phyloP scores from a whole-genome alignment of 345 rosid genomes.

The Hibiscus syriacus region DNA sequence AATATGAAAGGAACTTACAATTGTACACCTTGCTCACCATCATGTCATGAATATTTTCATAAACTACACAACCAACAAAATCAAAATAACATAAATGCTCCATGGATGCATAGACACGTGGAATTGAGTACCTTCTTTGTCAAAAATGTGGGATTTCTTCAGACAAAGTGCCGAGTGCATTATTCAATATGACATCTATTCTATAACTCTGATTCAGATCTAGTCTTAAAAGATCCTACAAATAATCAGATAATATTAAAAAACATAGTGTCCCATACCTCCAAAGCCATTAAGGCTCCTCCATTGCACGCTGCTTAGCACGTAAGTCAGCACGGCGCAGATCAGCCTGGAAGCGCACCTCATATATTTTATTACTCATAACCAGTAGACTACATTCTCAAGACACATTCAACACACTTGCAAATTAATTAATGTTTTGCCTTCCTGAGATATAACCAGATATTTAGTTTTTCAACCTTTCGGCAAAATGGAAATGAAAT shows the following conservation, averaged over 20 bases:
- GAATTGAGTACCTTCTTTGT: neutral
- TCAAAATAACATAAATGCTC: neutral
- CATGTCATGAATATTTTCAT: slow-evolving; percentile 76
- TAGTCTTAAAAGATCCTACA: neutral
- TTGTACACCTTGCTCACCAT: slow-evolving; percentile 84
- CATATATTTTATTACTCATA: neutral
- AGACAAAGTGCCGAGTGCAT: neutral
- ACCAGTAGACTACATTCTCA: neutral
- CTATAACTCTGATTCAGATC: neutral
- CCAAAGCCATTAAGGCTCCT: slow-evolving; percentile 97
- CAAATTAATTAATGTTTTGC: neutral
- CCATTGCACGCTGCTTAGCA: slow-evolving; percentile 95
- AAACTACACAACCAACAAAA: slow-evolving; percentile 35
- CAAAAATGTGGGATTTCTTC: neutral
- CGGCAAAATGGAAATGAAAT: neutral
- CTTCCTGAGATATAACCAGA: neutral
- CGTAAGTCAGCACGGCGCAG: slow-evolving; percentile 79
- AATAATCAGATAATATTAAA: neutral
- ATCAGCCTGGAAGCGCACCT: slow-evolving; percentile 64
- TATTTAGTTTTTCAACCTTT: neutral
- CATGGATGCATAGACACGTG: neutral
- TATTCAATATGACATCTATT: neutral
- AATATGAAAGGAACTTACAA: slow-evolving; percentile 51
- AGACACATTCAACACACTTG: neutral
- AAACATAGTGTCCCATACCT: slow-evolving; percentile 38